Evolutionary conservation across 2,329 filamentous ascomycete genomes (phyloP), one percentile per base, ranked within the genome.

Genomic region (Colletotrichum caudatum): DNA sequence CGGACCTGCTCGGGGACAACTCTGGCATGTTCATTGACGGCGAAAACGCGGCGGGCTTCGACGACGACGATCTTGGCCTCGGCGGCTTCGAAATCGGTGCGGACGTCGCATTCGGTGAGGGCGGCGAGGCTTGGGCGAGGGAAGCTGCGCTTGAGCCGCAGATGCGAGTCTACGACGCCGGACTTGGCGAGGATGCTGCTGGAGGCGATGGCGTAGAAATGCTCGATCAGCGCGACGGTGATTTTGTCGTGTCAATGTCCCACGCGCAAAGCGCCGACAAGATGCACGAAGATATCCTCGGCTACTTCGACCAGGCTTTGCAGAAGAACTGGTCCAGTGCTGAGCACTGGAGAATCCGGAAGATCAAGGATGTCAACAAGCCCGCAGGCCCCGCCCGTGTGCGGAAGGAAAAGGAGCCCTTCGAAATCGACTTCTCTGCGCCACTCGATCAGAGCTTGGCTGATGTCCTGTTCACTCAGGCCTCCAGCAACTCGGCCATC

Each of bases 321-420:
- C 94, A 96, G 79, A 98, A 97, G 87, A 98, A 98, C 78, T 99
- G 96, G 95, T 92, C 93, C 7, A 97, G 94, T 60, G 95, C 96
- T n/a, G 96, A 98, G 80, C 96, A 99, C 82, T 99, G 96, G 96
- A 92, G 95, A 75, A 98, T 99, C 78, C 89, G 93, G 74, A 94
- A 94, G 78, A 96, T 99, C 81, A 98, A 98, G 78, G 90, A 92
- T 74, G 83, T 87, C 77, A 88, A 86, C 77, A 94, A 95, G 81
- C 86, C 90, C 9, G 84, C 88, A 11, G 85, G 88, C 18, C 84
- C 77, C 76, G 88, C 81, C 78, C 91, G 88, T 74, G 90, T 91
- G 76, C 90, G 94, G 74, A 98, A 98, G 81, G 96, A 98, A 81
- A 99, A 98, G 82, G 95, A 98, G 78, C 92, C 93, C 0, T 99